Percentiles rank a stretch among this genome's conserved stretches.
Evolutionary conservation across 345 rosid genomes (phyloP).

Genomic region (Eucalyptus sideroxylon): DNA sequence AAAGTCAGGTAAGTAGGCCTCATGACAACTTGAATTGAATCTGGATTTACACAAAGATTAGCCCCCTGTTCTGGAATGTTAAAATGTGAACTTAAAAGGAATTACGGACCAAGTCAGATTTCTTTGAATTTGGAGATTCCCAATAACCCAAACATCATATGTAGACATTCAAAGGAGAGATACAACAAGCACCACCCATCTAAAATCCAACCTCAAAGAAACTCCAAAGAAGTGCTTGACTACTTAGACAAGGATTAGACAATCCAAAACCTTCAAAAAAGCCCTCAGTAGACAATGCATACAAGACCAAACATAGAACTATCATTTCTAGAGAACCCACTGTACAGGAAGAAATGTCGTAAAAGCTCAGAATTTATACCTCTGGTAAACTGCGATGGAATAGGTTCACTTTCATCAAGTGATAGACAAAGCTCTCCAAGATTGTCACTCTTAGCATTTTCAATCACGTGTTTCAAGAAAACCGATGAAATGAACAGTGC

Average conservation of each 20-base stretch:
- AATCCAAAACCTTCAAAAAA: not conserved
- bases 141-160: not conserved
- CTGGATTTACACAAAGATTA: not conserved
- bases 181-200: not conserved
- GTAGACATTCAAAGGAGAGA: not conserved
- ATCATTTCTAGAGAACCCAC: not conserved
- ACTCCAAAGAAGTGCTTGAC: not conserved
- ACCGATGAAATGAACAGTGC: constrained; percentile 71
- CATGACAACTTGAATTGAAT: not conserved
- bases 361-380: constrained; percentile 20
- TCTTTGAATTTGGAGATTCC: not conserved
- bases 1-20: not conserved
- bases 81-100: not conserved
- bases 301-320: not conserved
- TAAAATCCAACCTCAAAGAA: not conserved
- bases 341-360: not conserved
- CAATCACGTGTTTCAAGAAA: constrained; percentile 67
- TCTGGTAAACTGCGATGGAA: constrained; percentile 33
- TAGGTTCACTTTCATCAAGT: constrained; percentile 54
- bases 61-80: not conserved
- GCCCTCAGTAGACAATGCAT: not conserved
- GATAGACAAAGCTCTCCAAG: constrained; percentile 49
- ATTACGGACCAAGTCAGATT: not conserved
- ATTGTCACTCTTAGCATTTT: constrained; percentile 41
- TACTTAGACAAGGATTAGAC: not conserved